phyloP scores from a whole-genome alignment of 2,329 filamentous ascomycete species.

The Botrytis medusae region DNA sequence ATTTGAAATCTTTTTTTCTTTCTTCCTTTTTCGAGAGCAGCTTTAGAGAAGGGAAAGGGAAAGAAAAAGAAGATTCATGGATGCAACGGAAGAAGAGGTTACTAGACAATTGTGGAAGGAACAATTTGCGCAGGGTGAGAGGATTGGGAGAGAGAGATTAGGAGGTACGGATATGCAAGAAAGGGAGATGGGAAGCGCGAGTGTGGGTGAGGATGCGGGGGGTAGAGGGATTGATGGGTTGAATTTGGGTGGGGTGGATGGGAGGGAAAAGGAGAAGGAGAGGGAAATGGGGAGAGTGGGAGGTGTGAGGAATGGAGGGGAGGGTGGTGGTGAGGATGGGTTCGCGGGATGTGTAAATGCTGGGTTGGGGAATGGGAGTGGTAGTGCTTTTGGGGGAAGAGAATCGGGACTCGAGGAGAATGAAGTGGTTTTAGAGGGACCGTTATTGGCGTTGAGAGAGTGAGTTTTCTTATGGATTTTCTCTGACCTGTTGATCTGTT shows the following conservation, averaged over 20 bases:
- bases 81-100: not conserved
- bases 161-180: not conserved
- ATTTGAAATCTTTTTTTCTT: too few relatives aligned
- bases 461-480: not conserved
- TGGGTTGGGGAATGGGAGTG: not conserved
- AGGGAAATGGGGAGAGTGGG: not conserved
- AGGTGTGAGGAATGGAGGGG: not conserved
- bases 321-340: not conserved
- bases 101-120: not conserved
- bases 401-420: not conserved
- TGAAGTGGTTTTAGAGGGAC: conserved; percentile 15
- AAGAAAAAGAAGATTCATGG: not conserved
- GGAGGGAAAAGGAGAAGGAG: too few relatives aligned
- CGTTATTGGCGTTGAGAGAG: conserved; percentile 7
- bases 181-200: not conserved
- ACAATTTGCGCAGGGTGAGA: not conserved
- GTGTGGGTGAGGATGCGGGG: not conserved
- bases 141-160: too few relatives aligned
- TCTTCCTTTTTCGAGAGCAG: too few relatives aligned
- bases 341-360: not conserved
- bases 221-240: not conserved
- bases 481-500: not conserved
- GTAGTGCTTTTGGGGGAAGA: not conserved
- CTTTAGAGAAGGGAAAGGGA: not conserved
- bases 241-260: not conserved